Conservation (phyloP, 2,329 filamentous ascomycete species). For the Fusarium dlaminii region DNA sequence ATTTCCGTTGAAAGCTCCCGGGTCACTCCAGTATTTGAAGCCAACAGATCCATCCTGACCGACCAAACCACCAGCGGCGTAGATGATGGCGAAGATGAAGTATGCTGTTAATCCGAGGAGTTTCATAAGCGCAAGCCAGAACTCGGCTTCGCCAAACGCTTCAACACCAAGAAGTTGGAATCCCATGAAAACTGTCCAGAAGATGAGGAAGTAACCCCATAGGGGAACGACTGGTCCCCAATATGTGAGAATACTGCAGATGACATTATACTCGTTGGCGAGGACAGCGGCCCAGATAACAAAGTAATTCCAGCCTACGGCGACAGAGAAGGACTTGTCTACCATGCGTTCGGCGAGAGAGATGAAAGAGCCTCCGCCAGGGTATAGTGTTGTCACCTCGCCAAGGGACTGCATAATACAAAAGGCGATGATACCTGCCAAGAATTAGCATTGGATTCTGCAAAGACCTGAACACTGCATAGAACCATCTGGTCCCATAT, state of each 20-base stretch:
- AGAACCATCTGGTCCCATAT: neutral
- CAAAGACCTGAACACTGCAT: neutral
- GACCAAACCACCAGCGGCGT: conserved; percentile 72
- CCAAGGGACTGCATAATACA: conserved; percentile 78
- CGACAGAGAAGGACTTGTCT: conserved; percentile 74
- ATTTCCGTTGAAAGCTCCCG: conserved; percentile 73
- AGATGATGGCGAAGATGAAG: conserved; percentile 78
- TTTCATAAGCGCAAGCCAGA: conserved; percentile 80
- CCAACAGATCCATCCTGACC: conserved; percentile 68
- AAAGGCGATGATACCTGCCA: conserved; percentile 66
- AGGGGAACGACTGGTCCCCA: conserved; percentile 70
- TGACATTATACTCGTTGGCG: conserved; percentile 76
- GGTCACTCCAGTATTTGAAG: conserved; percentile 76
- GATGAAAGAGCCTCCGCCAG: conserved; percentile 76
- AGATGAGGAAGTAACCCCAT: conserved; percentile 77
- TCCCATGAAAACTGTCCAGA: conserved; percentile 75
- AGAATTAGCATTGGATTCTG: conserved; percentile 22
- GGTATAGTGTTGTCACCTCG: conserved; percentile 78
- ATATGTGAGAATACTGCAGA: conserved; percentile 71
- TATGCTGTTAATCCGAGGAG: conserved; percentile 75
- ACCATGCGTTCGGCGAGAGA: conserved; percentile 76
- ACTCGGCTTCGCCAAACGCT: conserved; percentile 81
- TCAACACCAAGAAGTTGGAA: conserved; percentile 78
- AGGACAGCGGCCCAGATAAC: conserved; percentile 74
- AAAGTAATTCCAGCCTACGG: conserved; percentile 77